Evolutionary conservation across 2,329 filamentous ascomycete genomes (phyloP), one percentile per base, ranked within the genome.

Genomic region (Trichoderma semiorbis): DNA sequence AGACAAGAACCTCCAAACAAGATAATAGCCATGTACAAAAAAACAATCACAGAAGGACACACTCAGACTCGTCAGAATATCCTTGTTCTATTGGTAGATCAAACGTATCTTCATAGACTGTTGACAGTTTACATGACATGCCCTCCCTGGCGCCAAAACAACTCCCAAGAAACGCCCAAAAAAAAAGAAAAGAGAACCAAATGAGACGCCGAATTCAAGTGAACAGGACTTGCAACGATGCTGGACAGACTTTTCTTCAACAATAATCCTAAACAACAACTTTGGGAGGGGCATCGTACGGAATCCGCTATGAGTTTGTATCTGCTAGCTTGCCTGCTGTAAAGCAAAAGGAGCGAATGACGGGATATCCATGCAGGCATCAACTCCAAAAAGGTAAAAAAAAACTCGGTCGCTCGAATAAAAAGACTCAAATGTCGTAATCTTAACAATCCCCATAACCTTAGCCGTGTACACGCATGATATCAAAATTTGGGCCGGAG

Each of bases 101-200:
- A 69, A 72, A 73, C 71, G 69, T 60, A 73, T 70, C 66, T 73
- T 74, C 72, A 72, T 74, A 65, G 70, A 75, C 64, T 73, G 66
- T 61, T 63, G 69, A 73, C 74, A 72, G 73, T 77, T 73, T 76
- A 79, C 77, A 79, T 75, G 75, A 75, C 75, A 78, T 75, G 76
- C 73, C 70, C 72, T 77, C 77, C 78, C 79, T 75, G 75, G 75
- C 72, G 73, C 72, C 47, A 53, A 21, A 34, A 62, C 21, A 64
- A 77, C 77, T 76, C 76, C 74, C 77, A 69, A 30, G 73, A 74
- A 81, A 81, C 79, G 79, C 79, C 79, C 76, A 28, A 58, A 32
- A 30, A 18, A 16, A 26, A 7, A 10, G 10, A 11, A 32, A 58
- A 14, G 5, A 18, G n/a, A 71, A 74, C 77, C 75, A 76, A 74